phyloP scores from a whole-genome alignment of 23 red algal genomes.

The Pyropia yezoensis region DNA sequence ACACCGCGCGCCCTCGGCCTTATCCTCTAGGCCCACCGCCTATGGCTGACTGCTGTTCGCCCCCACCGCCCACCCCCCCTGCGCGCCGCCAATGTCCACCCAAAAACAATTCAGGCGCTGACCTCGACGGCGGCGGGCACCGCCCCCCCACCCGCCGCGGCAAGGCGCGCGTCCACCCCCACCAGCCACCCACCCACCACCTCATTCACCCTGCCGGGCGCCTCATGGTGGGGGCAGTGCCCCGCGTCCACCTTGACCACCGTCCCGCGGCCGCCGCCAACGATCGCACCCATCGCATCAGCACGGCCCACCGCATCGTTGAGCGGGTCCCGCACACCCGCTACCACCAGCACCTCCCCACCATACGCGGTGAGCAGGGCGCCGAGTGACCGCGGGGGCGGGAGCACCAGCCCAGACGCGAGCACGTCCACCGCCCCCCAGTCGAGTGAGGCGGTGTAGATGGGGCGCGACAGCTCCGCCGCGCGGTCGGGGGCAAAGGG shows the following conservation, averaged over 20 bases:
- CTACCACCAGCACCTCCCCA: slow-evolving; percentile 59
- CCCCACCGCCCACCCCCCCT: too few species aligned
- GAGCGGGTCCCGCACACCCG: slow-evolving; percentile 67
- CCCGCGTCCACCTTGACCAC: slow-evolving; percentile 56
- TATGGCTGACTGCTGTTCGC: too few species aligned
- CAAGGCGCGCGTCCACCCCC: not conserved
- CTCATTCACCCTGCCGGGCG: slow-evolving; percentile 17
- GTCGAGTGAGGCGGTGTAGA: slow-evolving; percentile 49
- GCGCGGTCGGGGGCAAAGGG: slow-evolving; percentile 34
- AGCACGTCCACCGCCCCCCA: slow-evolving; percentile 58
- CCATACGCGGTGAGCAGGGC: slow-evolving; percentile 42
- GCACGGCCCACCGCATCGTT: slow-evolving; percentile 34
- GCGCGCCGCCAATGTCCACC: too few species aligned
- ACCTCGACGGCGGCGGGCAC: too few species aligned
- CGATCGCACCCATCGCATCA: slow-evolving; percentile 6
- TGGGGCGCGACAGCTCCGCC: slow-evolving; percentile 30
- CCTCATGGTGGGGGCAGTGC: slow-evolving; percentile 54
- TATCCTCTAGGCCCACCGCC: too few species aligned
- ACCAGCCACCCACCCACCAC: slow-evolving; percentile 13
- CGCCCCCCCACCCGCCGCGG: not conserved
- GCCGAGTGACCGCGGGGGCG: slow-evolving; percentile 25
- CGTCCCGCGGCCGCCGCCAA: slow-evolving; percentile 11
- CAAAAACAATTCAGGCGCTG: too few species aligned
- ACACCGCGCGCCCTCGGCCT: too few species aligned
- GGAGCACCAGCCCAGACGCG: slow-evolving; percentile 45